Evolutionary conservation across 2,329 filamentous ascomycete species (phyloP).

Genomic region (Sordariomycetes sp.): DNA sequence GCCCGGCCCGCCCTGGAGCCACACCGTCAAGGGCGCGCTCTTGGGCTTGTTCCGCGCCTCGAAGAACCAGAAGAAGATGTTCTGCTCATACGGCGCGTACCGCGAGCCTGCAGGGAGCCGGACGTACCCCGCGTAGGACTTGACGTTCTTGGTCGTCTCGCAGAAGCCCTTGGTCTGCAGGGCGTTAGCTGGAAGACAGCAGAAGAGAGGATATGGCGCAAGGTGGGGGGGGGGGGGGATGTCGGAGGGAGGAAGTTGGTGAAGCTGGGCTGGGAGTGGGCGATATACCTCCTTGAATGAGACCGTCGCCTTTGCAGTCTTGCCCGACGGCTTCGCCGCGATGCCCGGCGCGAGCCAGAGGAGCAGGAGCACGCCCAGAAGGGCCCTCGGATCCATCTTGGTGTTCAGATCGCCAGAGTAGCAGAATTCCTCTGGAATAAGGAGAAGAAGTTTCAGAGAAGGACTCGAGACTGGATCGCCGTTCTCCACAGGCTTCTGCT

Average conservation of each 20-base stretch:
- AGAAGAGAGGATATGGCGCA: neutral
- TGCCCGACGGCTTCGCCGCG: neutral
- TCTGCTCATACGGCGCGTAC: slow-evolving; percentile 12
- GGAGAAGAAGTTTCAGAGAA: neutral
- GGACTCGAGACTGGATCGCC: neutral
- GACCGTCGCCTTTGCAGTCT: neutral
- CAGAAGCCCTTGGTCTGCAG: slow-evolving; percentile 28
- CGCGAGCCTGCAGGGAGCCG: slow-evolving; percentile 13
- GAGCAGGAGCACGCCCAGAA: neutral
- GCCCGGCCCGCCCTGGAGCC: slow-evolving; percentile 56
- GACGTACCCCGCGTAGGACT: slow-evolving; percentile 39
- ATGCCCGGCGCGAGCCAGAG: neutral
- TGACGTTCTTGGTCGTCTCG: slow-evolving; percentile 19
- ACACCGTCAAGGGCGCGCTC: slow-evolving; percentile 23
- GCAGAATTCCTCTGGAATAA: neutral
- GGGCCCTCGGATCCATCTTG: neutral
- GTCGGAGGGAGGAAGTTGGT: neutral
- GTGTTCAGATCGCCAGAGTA: neutral
- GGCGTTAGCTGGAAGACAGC: neutral
- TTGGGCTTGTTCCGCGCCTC: slow-evolving; percentile 20
- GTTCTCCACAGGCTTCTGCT: no score
- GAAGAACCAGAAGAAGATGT: slow-evolving; percentile 38
- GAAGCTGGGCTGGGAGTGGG: neutral
- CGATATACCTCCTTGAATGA: neutral
- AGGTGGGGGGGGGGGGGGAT: neutral